phyloP scores from a whole-genome alignment of 2,329 filamentous ascomycete genomes.

The Emergomyces africanus region DNA sequence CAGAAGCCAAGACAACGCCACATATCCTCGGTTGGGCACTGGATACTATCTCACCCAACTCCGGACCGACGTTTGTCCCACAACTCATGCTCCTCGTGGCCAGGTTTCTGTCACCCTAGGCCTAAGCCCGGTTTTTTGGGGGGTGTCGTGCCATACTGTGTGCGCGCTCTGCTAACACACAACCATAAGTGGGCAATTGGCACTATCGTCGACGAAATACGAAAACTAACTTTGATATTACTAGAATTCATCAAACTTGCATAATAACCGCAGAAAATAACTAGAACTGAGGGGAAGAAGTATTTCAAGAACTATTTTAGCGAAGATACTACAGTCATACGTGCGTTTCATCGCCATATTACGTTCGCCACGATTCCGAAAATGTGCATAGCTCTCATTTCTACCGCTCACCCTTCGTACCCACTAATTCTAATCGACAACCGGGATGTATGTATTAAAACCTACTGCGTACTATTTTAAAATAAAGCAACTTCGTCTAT shows the following conservation, averaged over 20 bases:
- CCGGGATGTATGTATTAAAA: constrained; percentile 46
- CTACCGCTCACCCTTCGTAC: constrained; percentile 63
- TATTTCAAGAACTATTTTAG: background rate
- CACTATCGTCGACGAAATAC: background rate
- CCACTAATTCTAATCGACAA: constrained; percentile 65
- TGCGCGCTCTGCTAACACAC: background rate
- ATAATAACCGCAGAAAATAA: background rate
- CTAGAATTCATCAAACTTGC: background rate
- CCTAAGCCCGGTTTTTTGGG: background rate
- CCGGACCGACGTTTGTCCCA: background rate
- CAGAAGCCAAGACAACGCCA: background rate
- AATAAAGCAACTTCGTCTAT: background rate
- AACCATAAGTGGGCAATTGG: too few relatives aligned
- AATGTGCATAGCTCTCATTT: constrained; percentile 70
- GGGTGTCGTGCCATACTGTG: background rate
- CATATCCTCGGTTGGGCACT: background rate
- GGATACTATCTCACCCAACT: background rate
- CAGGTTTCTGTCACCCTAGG: background rate
- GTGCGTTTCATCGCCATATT: background rate
- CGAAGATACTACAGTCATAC: background rate
- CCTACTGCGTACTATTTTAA: background rate
- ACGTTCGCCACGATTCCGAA: background rate
- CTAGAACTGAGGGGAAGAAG: background rate
- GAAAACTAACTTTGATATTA: background rate
- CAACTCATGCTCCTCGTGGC: background rate